Base-by-base conservation (phyloP, 352 stramenopile genomes). In the Phytophthora hibernalis region DNA sequence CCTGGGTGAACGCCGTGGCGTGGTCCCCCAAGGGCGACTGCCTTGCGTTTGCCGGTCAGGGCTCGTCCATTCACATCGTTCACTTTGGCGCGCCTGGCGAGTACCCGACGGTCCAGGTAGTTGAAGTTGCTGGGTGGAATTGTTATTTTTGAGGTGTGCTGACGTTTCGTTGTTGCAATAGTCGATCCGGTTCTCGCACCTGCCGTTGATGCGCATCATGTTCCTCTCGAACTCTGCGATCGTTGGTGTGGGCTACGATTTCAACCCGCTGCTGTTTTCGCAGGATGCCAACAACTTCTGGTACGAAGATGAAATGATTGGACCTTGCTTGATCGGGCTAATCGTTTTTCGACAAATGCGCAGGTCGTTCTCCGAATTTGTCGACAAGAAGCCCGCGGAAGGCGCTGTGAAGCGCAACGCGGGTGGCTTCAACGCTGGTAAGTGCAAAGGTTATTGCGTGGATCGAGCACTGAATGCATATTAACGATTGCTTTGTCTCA, bases 1-100 rank as follows among this genome's bases (percentile, higher is more conserved):
- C 89, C 12, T 98, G 95, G 95, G 91, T 98, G 47, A 95, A 96
- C 55, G 84, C 85, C 26, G 93, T 97, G 12, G 92, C 89, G 24
- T 98, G 94, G 92, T 98, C 91, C 9, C 92, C 93, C 3, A 88
- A 87, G 64, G 95, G 95, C 33, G 80, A 95, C 69, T 76, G 77
- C 52, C 74, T 98, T 28, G 91, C 90, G 15, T 98, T 97, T 80
- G 86, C 91, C 9, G 83, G 85, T 52, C 94, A 98, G 58, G 95
- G 96, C 38, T 97, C 89, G 20, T 96, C 89, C 33, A 80, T 98
- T 33, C 89, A 97, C 63, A 87, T 98, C 47, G 93, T 97, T 13
- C 72, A 93, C 52, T 90, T 98, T 85, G 79, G 86, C 35, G 57
- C 67, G 1, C 82, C 80, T 28, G 77, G 90, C 37, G 70, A 95